A percentile compares a stretch with the other conserved stretches of the same genome.
These are phyloP conservation scores for Globisporangium cederbergense DNA, from an alignment of 352 stramenopile species.

Conservation along the genomic window DNA sequence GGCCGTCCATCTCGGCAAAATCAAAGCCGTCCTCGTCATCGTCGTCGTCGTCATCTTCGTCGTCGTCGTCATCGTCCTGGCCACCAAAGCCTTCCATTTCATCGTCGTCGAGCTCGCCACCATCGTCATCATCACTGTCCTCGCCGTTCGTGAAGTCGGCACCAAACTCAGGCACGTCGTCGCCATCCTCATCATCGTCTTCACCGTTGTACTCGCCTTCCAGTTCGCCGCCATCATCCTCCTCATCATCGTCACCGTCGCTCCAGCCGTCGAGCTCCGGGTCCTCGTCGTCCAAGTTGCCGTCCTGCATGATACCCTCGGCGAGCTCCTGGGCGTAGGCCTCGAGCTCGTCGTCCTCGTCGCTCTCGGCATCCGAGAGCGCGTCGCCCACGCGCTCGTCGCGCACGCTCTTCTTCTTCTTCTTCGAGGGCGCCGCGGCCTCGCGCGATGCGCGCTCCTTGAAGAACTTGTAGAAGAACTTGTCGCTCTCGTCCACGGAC, in stretches of 20 bases:
- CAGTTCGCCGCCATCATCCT: conserved; percentile 32
- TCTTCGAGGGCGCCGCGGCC: conserved; percentile 25
- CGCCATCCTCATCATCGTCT: conserved; percentile 26
- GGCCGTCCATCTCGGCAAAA: conserved; percentile 22
- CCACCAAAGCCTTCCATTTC: conserved; percentile 28
- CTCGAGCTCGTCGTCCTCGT: conserved; percentile 83
- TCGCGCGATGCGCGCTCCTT: conserved; percentile 72
- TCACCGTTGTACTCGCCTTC: conserved; percentile 25
- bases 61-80: conserved; percentile 49
- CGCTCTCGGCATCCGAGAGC: conserved; percentile 53
- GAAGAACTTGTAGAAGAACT: conserved; percentile 95
- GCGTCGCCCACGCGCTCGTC: conserved; percentile 46
- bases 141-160: conserved; percentile 25
- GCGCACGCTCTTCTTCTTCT: conserved; percentile 30
- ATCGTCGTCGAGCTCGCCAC: conserved; percentile 21
- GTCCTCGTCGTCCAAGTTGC: conserved; percentile 72
- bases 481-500: conserved; percentile 74
- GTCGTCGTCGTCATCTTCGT: conserved; percentile 23
- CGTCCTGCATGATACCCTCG: conserved; percentile 86
- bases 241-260: conserved; percentile 47
- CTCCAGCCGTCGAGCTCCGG: conserved; percentile 70
- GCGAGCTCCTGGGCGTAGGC: conserved; percentile 88
- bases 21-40: conserved; percentile 30
- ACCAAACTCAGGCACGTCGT: conserved; percentile 18
- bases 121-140: conserved; percentile 39